Conservation (phyloP, 2,329 filamentous ascomycete species). For the Colletotrichum sp. region DNA sequence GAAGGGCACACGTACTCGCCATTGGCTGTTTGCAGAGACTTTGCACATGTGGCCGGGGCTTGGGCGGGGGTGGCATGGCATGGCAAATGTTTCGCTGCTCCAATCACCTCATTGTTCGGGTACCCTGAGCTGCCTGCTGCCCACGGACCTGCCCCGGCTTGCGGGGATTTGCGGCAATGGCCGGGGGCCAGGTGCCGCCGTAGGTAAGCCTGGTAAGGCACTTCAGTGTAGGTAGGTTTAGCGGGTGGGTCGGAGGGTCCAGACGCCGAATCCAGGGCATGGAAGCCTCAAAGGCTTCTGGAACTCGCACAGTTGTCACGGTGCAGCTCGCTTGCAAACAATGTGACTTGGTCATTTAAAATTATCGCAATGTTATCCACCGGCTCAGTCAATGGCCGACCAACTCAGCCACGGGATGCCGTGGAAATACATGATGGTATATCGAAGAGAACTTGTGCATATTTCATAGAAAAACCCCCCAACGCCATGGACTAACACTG, state of each 20-base stretch:
- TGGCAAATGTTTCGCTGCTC: neutral
- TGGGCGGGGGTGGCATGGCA: neutral
- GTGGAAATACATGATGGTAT: constrained; percentile 10
- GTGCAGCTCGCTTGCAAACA: neutral
- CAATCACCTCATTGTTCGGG: neutral
- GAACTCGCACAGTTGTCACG: neutral
- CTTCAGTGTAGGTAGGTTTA: neutral
- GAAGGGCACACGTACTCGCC: neutral
- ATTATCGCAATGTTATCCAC: neutral
- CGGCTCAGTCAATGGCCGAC: neutral
- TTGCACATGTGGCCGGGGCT: neutral
- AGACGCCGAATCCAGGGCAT: neutral
- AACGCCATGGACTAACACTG: neutral
- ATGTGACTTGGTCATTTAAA: neutral
- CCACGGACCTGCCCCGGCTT: neutral
- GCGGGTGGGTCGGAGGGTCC: neutral
- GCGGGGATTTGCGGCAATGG: neutral
- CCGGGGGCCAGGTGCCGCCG: neutral
- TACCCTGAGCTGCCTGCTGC: neutral
- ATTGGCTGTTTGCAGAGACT: neutral
- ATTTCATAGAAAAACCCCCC: neutral
- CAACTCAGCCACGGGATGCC: neutral
- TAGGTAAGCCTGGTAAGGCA: neutral
- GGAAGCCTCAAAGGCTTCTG: neutral
- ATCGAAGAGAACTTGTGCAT: neutral